A percentile compares a stretch with the other conserved stretches of the same genome.
Evolutionary conservation across 805 yeast species (phyloP).

Genomic region (Saccharomycopsis babjevae): DNA sequence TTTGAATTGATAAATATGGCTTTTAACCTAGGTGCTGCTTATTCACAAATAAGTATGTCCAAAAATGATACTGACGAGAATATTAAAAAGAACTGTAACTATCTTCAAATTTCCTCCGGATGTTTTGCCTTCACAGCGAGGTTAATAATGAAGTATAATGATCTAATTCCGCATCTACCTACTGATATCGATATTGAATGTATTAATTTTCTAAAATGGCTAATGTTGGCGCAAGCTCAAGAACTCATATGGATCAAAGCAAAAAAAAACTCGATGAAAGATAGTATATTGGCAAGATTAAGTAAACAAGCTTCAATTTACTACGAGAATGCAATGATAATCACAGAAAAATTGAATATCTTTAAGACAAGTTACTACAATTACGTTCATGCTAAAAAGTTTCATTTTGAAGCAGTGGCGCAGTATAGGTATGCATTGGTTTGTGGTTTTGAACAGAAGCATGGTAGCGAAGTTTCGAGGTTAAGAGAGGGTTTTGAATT

Average conservation of each 20-base stretch:
- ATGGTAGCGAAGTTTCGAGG: slow-evolving; percentile 64
- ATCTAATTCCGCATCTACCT: slow-evolving; percentile 18
- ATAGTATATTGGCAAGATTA: slow-evolving; percentile 52
- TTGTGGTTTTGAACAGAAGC: slow-evolving; percentile 38
- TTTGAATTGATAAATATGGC: slow-evolving; percentile 55
- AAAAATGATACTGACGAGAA: slow-evolving; percentile 39
- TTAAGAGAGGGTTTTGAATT: slow-evolving; percentile 34
- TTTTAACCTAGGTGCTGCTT: slow-evolving; percentile 60
- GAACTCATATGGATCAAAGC: slow-evolving; percentile 81
- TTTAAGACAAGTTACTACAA: slow-evolving; percentile 55
- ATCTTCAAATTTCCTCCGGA: slow-evolving; percentile 68
- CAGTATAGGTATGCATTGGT: slow-evolving; percentile 49
- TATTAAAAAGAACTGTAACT: slow-evolving; percentile 49
- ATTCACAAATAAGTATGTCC: slow-evolving; percentile 39
- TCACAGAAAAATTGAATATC: slow-evolving; percentile 27
- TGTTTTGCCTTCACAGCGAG: slow-evolving; percentile 35
- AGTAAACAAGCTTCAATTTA: slow-evolving; percentile 51
- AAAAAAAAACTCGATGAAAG: slow-evolving; percentile 36
- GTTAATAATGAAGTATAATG: slow-evolving; percentile 10
- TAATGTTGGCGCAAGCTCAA: slow-evolving; percentile 79
- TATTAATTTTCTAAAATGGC: slow-evolving; percentile 35
- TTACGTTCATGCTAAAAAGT: slow-evolving; percentile 46
- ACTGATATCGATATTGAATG: slow-evolving; percentile 31
- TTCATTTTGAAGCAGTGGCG: slow-evolving; percentile 65
- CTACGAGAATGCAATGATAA: slow-evolving; percentile 38